Evolutionary conservation across 148 eudicot species (phyloP).

Genomic region (Amaranthus hypochondriacus): DNA sequence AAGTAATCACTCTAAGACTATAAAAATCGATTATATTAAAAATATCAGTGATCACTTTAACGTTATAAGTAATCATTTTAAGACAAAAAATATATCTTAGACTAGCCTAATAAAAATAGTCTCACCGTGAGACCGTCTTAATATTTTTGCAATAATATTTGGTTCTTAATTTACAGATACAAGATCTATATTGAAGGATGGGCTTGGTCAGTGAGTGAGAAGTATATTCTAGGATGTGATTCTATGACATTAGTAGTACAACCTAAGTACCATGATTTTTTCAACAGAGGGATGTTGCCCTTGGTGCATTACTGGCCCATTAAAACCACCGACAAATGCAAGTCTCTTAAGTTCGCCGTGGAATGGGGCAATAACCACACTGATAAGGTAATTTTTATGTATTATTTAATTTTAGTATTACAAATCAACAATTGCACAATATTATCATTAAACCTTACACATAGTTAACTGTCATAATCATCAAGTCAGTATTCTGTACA

Average conservation of each 20-base stretch:
- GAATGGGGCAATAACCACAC: conserved; percentile 65
- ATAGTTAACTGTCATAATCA: too few species aligned
- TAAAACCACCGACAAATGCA: conserved; percentile 35
- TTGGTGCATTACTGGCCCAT: conserved; percentile 59
- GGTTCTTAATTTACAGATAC: conserved; percentile 26
- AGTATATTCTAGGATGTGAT: conserved; percentile 57
- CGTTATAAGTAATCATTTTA: too few species aligned
- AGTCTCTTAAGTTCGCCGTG: conserved; percentile 56
- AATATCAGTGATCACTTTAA: too few species aligned
- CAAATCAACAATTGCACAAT: too few species aligned
- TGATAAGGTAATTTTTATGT: conserved; percentile 28
- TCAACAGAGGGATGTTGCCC: conserved; percentile 45
- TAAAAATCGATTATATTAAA: too few species aligned
- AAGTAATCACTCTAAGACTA: too few species aligned
- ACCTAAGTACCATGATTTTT: conserved; percentile 39
- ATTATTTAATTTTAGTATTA: too few species aligned
- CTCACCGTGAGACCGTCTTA: too few species aligned
- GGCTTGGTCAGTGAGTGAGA: conserved; percentile 74
- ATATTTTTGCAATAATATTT: not conserved
- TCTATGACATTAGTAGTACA: conserved; percentile 47
- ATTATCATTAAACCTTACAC: too few species aligned
- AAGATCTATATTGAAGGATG: conserved; percentile 64
- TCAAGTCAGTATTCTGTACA: too few species aligned
- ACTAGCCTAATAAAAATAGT: too few species aligned
- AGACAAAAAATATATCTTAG: too few species aligned